Base-by-base conservation (phyloP, 805 yeast species). In the Ogataea trehalophila region DNA sequence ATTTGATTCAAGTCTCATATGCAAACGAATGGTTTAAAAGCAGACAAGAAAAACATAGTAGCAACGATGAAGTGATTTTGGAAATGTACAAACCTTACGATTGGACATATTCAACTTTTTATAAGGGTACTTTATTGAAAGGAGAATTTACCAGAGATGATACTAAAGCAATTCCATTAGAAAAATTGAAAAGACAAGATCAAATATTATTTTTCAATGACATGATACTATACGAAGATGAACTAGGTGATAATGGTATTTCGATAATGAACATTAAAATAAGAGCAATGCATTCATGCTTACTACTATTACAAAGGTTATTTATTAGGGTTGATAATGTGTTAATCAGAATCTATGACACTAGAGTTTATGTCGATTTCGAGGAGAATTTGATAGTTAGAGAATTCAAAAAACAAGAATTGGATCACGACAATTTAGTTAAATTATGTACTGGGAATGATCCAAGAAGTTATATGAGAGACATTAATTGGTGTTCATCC, bases 161-260 rank as follows among this genome's bases (percentile, higher is more conserved):
- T 6, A 57, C 57, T 1, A 43, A 47, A 14, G 58, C 58, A 33
- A 79, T 92, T 13, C 99, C 99, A 0, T 56, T 87, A 17, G 80
- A 81, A 14, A 81, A 83, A 60, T 72, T 94, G 37, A 71, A 74
- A 48, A 89, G 85, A 6, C 57, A 59, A 37, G 96, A 89, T 58
- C 96, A 96, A 1, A 94, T 94, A 39, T 61, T 89, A 46, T 90
- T 87, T 64, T 94, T 80, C 61, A 97, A 90, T 61, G 97, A 92
- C 57, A 80, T 89, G 72, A 80, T 87, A 6, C 70, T 94, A 33
- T 94, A 79, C 62, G 99, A 94, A 62, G 99, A 94, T 61, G 99
- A 94, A 63, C 72, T 94, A 46, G 98, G 96, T 4, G 99, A 94
- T 64, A 94, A 92, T 64, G 99, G 99, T 7, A 85, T 89, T 16